Evolutionary conservation across 148 eudicot species (phyloP).

Genomic region (Polygonum aviculare): DNA sequence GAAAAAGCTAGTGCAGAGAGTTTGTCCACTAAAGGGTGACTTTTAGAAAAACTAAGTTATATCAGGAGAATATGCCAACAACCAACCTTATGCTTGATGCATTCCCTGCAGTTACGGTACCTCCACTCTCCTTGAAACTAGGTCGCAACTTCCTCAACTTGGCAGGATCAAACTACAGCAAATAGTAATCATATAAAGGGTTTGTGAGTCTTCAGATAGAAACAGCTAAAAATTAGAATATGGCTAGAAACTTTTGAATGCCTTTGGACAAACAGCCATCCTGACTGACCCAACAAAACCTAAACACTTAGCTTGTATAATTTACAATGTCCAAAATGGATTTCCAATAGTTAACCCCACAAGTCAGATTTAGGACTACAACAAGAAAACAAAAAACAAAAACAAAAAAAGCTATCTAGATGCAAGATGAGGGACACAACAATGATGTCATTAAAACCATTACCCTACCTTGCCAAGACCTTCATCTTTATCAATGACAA

Average conservation of each 20-base stretch:
- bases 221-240: neutral
- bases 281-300: neutral
- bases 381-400: neutral
- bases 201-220: neutral
- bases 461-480: slow-evolving; percentile 76
- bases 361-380: neutral
- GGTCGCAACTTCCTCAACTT: slow-evolving; percentile 93
- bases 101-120: slow-evolving; percentile 95
- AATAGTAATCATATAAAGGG: neutral
- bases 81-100: slow-evolving; percentile 88
- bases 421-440: neutral
- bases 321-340: neutral
- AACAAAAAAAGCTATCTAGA: neutral
- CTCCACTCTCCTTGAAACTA: slow-evolving; percentile 81
- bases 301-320: neutral
- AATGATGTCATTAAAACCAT: neutral
- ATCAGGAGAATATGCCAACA: neutral
- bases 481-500: slow-evolving; percentile 82
- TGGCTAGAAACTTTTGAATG: neutral
- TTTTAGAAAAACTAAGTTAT: neutral
- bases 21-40: neutral
- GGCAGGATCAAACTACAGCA: slow-evolving; percentile 72
- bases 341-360: neutral
- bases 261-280: neutral
- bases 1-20: neutral